Evolutionary conservation across 305 asterid genomes (phyloP).

Genomic region (Fraxinus sp.): DNA sequence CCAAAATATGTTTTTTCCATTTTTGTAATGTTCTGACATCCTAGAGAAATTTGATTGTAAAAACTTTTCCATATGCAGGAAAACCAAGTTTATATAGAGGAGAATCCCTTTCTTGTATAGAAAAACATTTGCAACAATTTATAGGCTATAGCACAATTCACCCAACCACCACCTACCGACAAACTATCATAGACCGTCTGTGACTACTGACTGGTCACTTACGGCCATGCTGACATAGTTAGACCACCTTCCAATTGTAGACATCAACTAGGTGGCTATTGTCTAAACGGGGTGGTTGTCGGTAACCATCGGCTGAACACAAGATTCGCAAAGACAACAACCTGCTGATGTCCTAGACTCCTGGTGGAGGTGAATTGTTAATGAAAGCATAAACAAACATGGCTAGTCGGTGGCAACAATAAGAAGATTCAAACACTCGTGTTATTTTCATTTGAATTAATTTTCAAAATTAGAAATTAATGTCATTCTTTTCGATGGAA

Average conservation of each 20-base stretch:
- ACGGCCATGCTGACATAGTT: neutral
- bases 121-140: neutral
- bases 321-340: neutral
- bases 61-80: too few relatives aligned
- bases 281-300: neutral
- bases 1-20: too few relatives aligned
- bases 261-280: neutral
- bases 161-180: neutral
- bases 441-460: neutral
- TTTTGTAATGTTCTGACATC: too few relatives aligned
- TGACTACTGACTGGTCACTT: neutral
- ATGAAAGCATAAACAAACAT: neutral
- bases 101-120: neutral
- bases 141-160: neutral
- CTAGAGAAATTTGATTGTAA: too few relatives aligned
- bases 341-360: neutral
- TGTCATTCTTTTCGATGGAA: too few relatives aligned
- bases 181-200: neutral
- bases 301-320: neutral
- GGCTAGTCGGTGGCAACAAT: neutral
- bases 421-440: neutral
- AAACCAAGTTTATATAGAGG: neutral
- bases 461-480: too few relatives aligned
- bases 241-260: neutral
- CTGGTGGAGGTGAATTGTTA: neutral